Base-by-base conservation (phyloP, 148 eudicot genomes). In the Oxyria digyna region DNA sequence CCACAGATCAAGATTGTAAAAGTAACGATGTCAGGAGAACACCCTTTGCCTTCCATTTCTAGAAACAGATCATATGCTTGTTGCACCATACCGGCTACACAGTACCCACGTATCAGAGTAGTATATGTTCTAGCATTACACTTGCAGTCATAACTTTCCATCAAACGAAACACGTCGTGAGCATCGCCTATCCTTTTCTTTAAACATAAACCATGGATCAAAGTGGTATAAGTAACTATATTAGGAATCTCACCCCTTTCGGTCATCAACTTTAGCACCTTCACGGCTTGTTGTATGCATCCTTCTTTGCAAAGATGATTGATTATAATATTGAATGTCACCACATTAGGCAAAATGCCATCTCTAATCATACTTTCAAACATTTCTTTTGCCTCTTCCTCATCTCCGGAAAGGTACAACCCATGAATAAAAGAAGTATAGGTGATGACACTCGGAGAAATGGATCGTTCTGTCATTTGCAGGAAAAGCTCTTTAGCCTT, bases 71-170 rank as follows among this genome's bases (percentile, higher is more conserved):
- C 84, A 33, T 71, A 42, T 0, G 89, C 98, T 78, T 55, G 17
- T 23, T 64, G 77, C 68, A 81, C 21, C 4, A 89, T 87, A 4
- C 88, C 96, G 69, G 69, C 66, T 42, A 55, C 49, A 71, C 88
- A 83, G 67, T 84, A 92, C 71, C 97, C 97, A 62, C 68, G 74
- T 21, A 89, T 76, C 68, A 92, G 66, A n/a, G 87, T 81, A 24
- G 91, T 89, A 67, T 84, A 92, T 4, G 91, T 73, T n/a, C 4
- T n/a, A n/a, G 18, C 52, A 46, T 46, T 6, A 46, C 52, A 46
- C 52, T 46, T 7, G 8, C 0, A 46, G 23, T 1, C 52, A 46
- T 23, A n/a, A 7, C 52, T 46, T 46, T 46, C 52, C 52, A 46
- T 46, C 52, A 46, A 46, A n/a, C 23, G 2, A n/a, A 46, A 46